These are phyloP conservation scores for Kentomonas sorsogonicus DNA, from an alignment of 208 protist genomes.

Conservation along the genomic window DNA sequence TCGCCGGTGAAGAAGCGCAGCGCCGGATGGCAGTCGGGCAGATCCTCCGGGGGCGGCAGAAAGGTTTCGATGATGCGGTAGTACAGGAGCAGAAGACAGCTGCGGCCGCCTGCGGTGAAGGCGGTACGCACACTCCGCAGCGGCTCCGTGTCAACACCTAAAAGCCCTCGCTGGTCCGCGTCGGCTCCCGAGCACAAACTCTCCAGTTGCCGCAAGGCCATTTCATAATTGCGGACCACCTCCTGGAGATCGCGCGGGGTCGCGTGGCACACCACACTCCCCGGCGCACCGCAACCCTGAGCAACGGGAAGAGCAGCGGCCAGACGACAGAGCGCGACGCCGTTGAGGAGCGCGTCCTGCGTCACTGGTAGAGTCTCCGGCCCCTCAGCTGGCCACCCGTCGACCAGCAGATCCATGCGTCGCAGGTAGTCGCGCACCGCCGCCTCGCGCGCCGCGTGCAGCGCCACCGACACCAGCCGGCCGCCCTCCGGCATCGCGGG, in stretches of 20 bases:
- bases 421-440: background rate
- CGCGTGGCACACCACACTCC: too few species aligned
- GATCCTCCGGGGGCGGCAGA: slow-evolving; percentile 28
- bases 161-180: too few species aligned
- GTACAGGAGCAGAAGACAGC: slow-evolving; percentile 36
- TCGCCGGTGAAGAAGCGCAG: slow-evolving; percentile 37
- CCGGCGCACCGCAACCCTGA: too few species aligned
- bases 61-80: slow-evolving; percentile 40
- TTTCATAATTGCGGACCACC: too few species aligned
- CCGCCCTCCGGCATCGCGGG: too few species aligned
- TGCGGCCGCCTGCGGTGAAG: slow-evolving; percentile 9
- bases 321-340: slow-evolving; percentile 50
- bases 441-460: too few species aligned
- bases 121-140: background rate
- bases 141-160: too few species aligned
- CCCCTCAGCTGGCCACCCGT: background rate
- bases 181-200: too few species aligned
- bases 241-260: too few species aligned
- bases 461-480: too few species aligned
- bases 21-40: slow-evolving; percentile 17
- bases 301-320: too few species aligned
- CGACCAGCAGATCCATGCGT: background rate
- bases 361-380: background rate
- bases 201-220: too few species aligned
- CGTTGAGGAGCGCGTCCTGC: slow-evolving; percentile 64